A percentile compares a stretch with the other conserved stretches of the same genome.
Evolutionary conservation across 2,329 filamentous ascomycete genomes (phyloP).

Genomic region (Helotiales sp.): DNA sequence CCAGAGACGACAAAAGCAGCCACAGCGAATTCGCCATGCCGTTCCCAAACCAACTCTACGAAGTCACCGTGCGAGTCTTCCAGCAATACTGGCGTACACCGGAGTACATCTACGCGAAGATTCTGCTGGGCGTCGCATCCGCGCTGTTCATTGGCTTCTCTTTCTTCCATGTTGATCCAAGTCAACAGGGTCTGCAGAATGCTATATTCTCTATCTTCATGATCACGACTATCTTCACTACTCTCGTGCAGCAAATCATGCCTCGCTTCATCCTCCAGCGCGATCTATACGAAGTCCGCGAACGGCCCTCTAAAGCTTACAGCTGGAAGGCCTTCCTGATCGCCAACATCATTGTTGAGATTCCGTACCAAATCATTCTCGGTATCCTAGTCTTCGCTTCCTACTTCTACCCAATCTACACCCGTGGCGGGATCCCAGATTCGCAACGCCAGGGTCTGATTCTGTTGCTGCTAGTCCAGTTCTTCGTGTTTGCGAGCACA

Average conservation of each 20-base stretch:
- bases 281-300: conserved; percentile 64
- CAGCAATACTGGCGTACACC: conserved; percentile 81
- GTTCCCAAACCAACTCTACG: conserved; percentile 66
- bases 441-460: conserved; percentile 59
- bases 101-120: conserved; percentile 75
- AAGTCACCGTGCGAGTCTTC: conserved; percentile 71
- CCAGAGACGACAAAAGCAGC: conserved; percentile 49
- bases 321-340: conserved; percentile 46
- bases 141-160: conserved; percentile 70
- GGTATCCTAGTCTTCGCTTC: conserved; percentile 75
- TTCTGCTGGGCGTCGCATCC: conserved; percentile 56
- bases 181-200: conserved; percentile 70
- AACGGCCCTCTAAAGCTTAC: conserved; percentile 43
- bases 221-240: conserved; percentile 71
- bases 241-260: conserved; percentile 69
- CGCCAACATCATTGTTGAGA: conserved; percentile 72
- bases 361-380: conserved; percentile 83
- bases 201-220: conserved; percentile 76
- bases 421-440: conserved; percentile 61
- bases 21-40: conserved; percentile 79
- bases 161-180: conserved; percentile 64
- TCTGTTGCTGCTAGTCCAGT: conserved; percentile 76
- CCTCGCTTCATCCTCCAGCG: conserved; percentile 73
- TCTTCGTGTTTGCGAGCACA: conserved; percentile 82
- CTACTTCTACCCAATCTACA: conserved; percentile 78